Base-by-base conservation (phyloP, 2,329 filamentous ascomycete species). In the Colletotrichum sp. region DNA sequence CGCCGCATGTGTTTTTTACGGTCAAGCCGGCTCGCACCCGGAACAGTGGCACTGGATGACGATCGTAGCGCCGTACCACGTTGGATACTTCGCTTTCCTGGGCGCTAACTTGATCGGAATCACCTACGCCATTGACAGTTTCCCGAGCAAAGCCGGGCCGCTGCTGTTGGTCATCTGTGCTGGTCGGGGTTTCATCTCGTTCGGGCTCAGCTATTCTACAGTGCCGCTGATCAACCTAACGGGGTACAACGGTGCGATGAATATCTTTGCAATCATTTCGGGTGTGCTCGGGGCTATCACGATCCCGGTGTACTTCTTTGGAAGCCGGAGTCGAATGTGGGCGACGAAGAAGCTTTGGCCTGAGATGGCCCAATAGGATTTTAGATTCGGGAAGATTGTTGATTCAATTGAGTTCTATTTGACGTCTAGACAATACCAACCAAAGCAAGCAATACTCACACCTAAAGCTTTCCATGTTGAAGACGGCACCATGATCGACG, bases 1-100 rank as follows among this genome's bases (percentile, higher is more conserved):
- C 2, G 77, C 86, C 18, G 83, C 83, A 0, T 80, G 83, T 5
- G 81, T 85, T 2, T 77, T 87, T 1, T 87, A 86, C 73, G 86
- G 86, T 1, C 78, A 81, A 26, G 85, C 81, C 2, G 85, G 81
- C 0, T 69, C 81, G 8, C 76, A 84, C 74, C 85, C 85, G 0
- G 77, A 80, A 5, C 65, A 81, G 1, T 80, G 76, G 70, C 55
- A 73, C 12, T 80, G 79, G 78, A 75, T 76, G 15, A 55, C 79
- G 8, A 68, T 79, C 32, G 79, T 76, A 1, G 75, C 79, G 3
- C 68, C 79, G 1, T 80, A 79, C 62, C 68, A 74, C 49, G 24
- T 71, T 2, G 68, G 72, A 1, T 81, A 79, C 73, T 81, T 82
- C 36, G 76, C 78, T 6, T 82, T 83, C 74, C 34, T 82, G 0